Conservation (phyloP, 371 early-diverging fungal species). For the Apophysomyces trapeziformis region DNA sequence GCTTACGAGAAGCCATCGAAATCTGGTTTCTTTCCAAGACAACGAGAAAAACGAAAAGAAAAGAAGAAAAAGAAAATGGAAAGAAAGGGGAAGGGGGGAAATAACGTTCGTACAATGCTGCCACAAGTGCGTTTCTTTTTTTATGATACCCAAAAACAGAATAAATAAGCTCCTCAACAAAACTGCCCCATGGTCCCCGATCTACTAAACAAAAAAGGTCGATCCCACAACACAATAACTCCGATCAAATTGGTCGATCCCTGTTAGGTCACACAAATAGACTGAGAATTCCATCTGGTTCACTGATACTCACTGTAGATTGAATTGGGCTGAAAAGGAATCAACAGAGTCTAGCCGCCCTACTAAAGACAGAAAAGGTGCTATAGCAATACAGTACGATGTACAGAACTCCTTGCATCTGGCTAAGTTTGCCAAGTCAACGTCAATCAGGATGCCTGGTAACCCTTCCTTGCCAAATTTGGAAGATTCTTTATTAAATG, state of each 20-base stretch:
- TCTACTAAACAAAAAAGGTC: neutral
- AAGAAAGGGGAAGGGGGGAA: neutral
- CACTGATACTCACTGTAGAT: too few species aligned
- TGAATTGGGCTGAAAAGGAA: too few species aligned
- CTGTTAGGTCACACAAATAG: slow-evolving; percentile 3
- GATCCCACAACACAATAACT: neutral
- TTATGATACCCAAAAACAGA: slow-evolving; percentile 9
- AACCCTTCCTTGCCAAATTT: too few species aligned
- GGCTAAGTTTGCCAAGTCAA: neutral
- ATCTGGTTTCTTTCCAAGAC: neutral
- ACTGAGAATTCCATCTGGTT: neutral
- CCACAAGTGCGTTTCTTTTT: neutral
- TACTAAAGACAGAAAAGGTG: neutral
- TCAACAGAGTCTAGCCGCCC: neutral
- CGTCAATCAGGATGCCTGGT: too few species aligned
- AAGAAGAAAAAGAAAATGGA: neutral
- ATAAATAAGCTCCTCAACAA: neutral
- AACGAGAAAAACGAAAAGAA: neutral
- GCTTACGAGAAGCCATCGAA: slow-evolving; percentile 8
- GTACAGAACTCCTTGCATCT: neutral
- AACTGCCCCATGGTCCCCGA: neutral
- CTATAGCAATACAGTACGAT: neutral
- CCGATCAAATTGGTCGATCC: slow-evolving; percentile 10
- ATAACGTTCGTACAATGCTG: neutral
- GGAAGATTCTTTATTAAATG: too few species aligned